Evolutionary conservation across 2,329 filamentous ascomycete species (phyloP), one percentile per base, ranked within the genome.

Genomic region (Microcera coccophila): DNA sequence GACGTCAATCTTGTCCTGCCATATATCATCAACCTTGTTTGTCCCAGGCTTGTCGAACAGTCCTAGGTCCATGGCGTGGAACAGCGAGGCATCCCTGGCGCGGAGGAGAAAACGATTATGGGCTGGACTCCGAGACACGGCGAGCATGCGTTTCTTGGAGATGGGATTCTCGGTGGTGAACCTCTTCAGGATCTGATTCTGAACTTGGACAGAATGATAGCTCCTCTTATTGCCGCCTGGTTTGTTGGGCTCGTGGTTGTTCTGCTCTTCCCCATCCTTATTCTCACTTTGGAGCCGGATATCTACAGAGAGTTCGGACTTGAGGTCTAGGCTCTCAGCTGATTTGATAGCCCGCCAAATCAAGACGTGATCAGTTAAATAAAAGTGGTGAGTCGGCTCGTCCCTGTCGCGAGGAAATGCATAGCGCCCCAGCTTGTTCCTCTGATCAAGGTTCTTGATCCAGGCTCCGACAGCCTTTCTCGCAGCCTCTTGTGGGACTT

Each of bases 161-260:
- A 39, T 9, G 7, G 37, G 37, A 15, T 39, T 39, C 26, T 32
- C 26, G 15, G 37, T 39, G 37, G 37, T 39, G 15, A 39, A 39
- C 18, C 37, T 18, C 37, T 39, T 39, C 7, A 39, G 17, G n/a
- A 39, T 32, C 3, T 39, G 18, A 2, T 31, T 14, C 14, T 32
- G 37, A 21, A 39, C 9, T 14, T 39, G n/a, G 9, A 12, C n/a
- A 17, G 37, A 39, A 3, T 24, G 21, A 32, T 31, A 39, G 21
- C 14, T 26, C 21, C 36, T 34, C 5, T 18, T 18, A 14, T 18
- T 18, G 3, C 11, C 12, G 9, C 3, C 18, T 28, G 24, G 16
- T 5, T 34, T 34, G 10, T 10, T 10, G 12, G 16, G 16, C 16
- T 5, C n/a, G 16, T 18, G 12, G 36, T 10, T 26, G 12, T 26